Percentiles rank a stretch among this genome's conserved stretches.
Evolutionary conservation across 176 grass and related monocot species (phyloP).

Genomic region (Oropetium thomaeum): DNA sequence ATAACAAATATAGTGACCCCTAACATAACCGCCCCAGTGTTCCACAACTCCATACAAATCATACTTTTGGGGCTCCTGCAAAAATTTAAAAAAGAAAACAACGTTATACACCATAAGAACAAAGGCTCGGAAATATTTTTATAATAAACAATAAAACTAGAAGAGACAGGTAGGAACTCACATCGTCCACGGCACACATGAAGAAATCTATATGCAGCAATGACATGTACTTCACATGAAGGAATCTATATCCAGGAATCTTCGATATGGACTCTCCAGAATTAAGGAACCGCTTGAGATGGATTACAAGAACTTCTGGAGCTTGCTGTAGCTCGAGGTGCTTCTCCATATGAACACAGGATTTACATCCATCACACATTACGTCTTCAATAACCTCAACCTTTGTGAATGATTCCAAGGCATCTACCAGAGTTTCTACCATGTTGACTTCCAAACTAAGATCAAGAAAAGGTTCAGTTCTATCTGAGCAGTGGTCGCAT

Average conservation of each 20-base stretch:
- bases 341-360: conserved; percentile 51
- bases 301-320: conserved; percentile 54
- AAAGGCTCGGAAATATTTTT: neutral
- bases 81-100: conserved; percentile 21
- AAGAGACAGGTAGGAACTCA: conserved; percentile 26
- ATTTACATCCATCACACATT: conserved; percentile 50
- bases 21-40: conserved; percentile 26
- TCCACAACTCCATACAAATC: conserved; percentile 59
- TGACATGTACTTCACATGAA: conserved; percentile 31
- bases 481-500: conserved; percentile 46
- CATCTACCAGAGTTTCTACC: conserved; percentile 28
- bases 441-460: conserved; percentile 58
- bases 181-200: conserved; percentile 27
- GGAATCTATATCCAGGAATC: conserved; percentile 37
- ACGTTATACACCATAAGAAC: neutral
- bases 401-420: conserved; percentile 54
- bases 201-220: conserved; percentile 47
- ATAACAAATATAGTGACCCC: conserved; percentile 48
- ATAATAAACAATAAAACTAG: neutral
- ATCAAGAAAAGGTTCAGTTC: conserved; percentile 51
- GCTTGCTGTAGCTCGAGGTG: conserved; percentile 47
- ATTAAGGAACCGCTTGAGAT: conserved; percentile 58
- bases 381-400: conserved; percentile 52
- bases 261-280: neutral
- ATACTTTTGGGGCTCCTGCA: conserved; percentile 45